Evolutionary conservation across 345 rosid genomes (phyloP).

Genomic region (Garcia nutans): DNA sequence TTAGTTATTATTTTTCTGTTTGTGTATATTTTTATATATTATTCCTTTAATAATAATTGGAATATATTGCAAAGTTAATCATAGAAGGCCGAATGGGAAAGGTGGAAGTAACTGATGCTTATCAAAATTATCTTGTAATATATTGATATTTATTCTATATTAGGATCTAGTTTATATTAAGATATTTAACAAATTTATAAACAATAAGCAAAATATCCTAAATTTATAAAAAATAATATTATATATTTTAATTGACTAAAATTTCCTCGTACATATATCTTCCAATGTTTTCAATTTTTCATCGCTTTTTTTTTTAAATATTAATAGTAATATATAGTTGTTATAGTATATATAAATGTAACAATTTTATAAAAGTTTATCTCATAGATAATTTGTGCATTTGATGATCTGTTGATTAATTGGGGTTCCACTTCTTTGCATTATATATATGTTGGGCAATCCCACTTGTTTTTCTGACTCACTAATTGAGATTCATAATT

Average conservation of each 20-base stretch:
- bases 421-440: conserved; percentile 30
- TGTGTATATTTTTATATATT: too few species aligned
- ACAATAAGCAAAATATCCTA: too few species aligned
- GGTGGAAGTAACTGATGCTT: neutral
- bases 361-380: neutral
- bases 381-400: conserved; percentile 10
- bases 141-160: neutral
- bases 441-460: conserved; percentile 21
- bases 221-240: neutral
- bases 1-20: too few species aligned
- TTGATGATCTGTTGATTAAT: conserved; percentile 28
- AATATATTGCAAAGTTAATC: neutral
- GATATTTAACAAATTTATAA: neutral
- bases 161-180: too few species aligned
- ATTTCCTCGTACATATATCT: neutral
- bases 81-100: conserved; percentile 14
- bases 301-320: too few species aligned
- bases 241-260: neutral
- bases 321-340: too few species aligned
- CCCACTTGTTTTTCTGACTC: conserved; percentile 19
- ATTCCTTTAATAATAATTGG: too few species aligned
- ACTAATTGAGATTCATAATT: conserved; percentile 37
- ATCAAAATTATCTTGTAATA: neutral
- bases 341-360: neutral
- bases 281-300: too few species aligned